A percentile compares a stretch with the other conserved stretches of the same genome.
Conservation (phyloP, 2,329 filamentous ascomycete species). For the Myriosclerotinia curreyana region DNA sequence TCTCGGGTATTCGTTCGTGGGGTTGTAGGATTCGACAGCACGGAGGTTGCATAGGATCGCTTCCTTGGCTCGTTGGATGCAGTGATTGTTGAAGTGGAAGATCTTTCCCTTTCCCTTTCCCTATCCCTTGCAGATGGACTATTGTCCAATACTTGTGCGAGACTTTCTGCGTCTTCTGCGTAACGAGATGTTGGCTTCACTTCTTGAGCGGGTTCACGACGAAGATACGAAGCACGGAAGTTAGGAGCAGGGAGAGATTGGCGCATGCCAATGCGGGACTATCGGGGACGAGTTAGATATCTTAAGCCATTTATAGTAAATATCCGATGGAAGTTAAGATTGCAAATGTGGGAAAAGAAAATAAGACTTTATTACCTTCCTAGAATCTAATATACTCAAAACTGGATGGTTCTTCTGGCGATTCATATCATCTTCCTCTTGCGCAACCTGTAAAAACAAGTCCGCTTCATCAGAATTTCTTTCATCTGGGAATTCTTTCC, state of each 20-base stretch:
- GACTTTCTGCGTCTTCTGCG: conserved; percentile 32
- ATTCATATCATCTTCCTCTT: conserved; percentile 34
- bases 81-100: conserved; percentile 19
- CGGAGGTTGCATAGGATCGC: conserved; percentile 30
- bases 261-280: conserved; percentile 35
- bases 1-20: conserved; percentile 33
- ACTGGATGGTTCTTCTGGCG: conserved; percentile 25
- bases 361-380: conserved; percentile 31
- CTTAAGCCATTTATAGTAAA: background rate
- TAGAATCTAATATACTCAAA: conserved; percentile 29
- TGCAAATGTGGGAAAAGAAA: background rate
- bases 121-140: conserved; percentile 30
- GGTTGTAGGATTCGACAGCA: conserved; percentile 35
- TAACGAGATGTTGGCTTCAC: conserved; percentile 26
- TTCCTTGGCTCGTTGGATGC: conserved; percentile 31
- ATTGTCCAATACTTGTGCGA: conserved; percentile 35
- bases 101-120: conserved; percentile 33
- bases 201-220: conserved; percentile 36
- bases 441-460: conserved; percentile 37
- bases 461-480: conserved; percentile 38
- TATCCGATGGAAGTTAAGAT: background rate
- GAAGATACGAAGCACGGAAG: conserved; percentile 29
- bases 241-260: conserved; percentile 32
- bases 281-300: conserved; percentile 24
- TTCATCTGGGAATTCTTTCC: conserved; percentile 30